These are phyloP conservation scores for Claviceps capensis DNA, from an alignment of 2,329 filamentous ascomycete genomes.

Conservation along the genomic window DNA sequence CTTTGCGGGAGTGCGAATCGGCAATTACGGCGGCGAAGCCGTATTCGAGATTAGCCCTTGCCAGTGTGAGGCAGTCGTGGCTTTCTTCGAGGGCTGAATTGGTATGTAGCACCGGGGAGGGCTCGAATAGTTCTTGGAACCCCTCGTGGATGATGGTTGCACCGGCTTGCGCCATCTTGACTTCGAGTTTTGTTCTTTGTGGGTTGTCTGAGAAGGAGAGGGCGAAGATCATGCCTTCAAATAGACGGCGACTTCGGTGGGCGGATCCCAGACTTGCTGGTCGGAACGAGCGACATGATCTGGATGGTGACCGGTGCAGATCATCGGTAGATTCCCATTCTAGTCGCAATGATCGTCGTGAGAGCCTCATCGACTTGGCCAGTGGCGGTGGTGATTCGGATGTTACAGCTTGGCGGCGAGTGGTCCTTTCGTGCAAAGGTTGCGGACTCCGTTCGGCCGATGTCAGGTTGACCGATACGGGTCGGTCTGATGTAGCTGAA, in stretches of 20 bases:
- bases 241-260: conserved; percentile 31
- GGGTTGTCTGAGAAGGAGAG: conserved; percentile 49
- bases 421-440: conserved; percentile 9
- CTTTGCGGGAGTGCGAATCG: conserved; percentile 70
- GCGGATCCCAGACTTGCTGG: conserved; percentile 14
- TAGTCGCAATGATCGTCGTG: conserved; percentile 15
- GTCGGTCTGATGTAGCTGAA: conserved; percentile 14
- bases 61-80: conserved; percentile 35
- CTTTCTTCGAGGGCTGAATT: conserved; percentile 18
- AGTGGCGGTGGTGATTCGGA: conserved; percentile 16
- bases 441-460: conserved; percentile 12
- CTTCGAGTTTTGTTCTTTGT: conserved; percentile 35
- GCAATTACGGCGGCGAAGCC: conserved; percentile 80
- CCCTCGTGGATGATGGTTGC: conserved; percentile 59
- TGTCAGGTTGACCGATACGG: conserved; percentile 10
- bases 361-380: conserved; percentile 10
- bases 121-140: conserved; percentile 69
- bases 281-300: conserved; percentile 14
- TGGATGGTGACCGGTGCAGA: conserved; percentile 26
- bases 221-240: conserved; percentile 76
- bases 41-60: conserved; percentile 33
- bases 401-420: conserved; percentile 6
- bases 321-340: conserved; percentile 36
- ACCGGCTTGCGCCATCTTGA: conserved; percentile 55
- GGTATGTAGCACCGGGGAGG: conserved; percentile 19